These are phyloP conservation scores for Cutaneotrichosporon cutaneum DNA, from an alignment of 1,284 basidiomycete genomes.

Conservation along the genomic window DNA sequence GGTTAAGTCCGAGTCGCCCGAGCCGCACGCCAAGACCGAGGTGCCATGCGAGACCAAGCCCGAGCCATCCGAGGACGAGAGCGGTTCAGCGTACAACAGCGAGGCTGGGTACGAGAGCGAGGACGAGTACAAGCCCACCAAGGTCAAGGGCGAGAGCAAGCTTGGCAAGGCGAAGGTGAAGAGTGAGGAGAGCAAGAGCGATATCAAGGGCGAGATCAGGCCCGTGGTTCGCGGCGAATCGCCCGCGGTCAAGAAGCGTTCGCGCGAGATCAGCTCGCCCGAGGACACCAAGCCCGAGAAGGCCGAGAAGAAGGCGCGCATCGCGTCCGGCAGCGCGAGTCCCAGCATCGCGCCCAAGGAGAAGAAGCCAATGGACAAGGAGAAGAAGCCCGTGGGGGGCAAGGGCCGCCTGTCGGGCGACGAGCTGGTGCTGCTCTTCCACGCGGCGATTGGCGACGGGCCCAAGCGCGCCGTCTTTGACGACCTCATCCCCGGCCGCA, in stretches of 20 bases:
- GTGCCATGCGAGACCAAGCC: too few relatives aligned
- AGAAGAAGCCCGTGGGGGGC: not conserved
- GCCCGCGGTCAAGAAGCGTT: not conserved
- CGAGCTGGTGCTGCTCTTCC: slow-evolving; percentile 8
- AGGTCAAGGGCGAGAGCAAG: not conserved
- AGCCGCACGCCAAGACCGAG: too few relatives aligned
- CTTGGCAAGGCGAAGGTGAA: too few relatives aligned
- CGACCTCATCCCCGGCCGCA: slow-evolving; percentile 12
- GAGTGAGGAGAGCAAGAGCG: too few relatives aligned
- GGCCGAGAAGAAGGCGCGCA: not conserved
- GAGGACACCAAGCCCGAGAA: not conserved
- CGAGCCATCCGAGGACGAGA: not conserved
- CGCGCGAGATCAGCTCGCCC: not conserved
- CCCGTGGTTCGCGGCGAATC: not conserved
- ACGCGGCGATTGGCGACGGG: not conserved
- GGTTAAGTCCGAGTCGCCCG: too few relatives aligned
- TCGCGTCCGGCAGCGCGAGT: too few relatives aligned
- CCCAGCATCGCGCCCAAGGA: not conserved
- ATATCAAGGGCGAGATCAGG: not conserved
- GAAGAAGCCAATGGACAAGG: too few relatives aligned
- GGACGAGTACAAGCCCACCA: not conserved
- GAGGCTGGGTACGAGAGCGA: not conserved
- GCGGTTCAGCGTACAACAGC: not conserved
- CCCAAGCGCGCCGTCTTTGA: slow-evolving; percentile 8
- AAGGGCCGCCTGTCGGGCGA: not conserved